These are phyloP conservation scores for Moricandia moricandioides DNA, from an alignment of 345 rosid species.

Conservation along the genomic window DNA sequence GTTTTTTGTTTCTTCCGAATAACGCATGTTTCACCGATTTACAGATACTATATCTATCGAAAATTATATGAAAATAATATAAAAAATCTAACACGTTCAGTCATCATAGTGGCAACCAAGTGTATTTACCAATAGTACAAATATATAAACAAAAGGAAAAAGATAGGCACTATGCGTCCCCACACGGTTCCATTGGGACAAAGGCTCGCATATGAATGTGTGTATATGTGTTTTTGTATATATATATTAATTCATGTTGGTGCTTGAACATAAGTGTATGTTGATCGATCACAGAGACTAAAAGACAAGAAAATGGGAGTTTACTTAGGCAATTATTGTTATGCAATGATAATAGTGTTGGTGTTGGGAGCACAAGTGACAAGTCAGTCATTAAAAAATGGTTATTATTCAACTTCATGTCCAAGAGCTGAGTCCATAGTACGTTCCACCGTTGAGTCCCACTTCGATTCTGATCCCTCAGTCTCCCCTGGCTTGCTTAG, in stretches of 20 bases:
- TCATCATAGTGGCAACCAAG: conserved; percentile 37
- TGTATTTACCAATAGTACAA: conserved; percentile 27
- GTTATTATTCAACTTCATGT: conserved; percentile 61
- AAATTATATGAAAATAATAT: not conserved
- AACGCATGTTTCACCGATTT: not conserved
- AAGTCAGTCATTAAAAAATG: conserved; percentile 42
- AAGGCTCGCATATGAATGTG: not conserved
- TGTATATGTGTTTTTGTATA: not conserved
- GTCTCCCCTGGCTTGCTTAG: conserved; percentile 65
- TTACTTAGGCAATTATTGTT: conserved; percentile 5
- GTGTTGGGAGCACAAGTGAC: conserved; percentile 21
- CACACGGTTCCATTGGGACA: conserved; percentile 38
- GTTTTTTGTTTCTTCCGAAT: not conserved
- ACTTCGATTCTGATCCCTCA: conserved; percentile 57
- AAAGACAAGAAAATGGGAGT: conserved; percentile 24
- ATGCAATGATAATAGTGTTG: conserved; percentile 9
- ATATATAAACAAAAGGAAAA: conserved; percentile 10
- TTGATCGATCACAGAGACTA: not conserved
- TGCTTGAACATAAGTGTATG: conserved; percentile 9
- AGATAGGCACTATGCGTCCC: conserved; percentile 32
- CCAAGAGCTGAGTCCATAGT: conserved; percentile 52
- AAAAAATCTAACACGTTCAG: conserved; percentile 13
- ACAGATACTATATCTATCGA: not conserved
- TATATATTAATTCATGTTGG: not conserved
- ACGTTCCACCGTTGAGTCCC: conserved; percentile 58